Evolutionary conservation across 164 flowering plant species (phyloP).

Genomic region (Dillenia turbinata): DNA sequence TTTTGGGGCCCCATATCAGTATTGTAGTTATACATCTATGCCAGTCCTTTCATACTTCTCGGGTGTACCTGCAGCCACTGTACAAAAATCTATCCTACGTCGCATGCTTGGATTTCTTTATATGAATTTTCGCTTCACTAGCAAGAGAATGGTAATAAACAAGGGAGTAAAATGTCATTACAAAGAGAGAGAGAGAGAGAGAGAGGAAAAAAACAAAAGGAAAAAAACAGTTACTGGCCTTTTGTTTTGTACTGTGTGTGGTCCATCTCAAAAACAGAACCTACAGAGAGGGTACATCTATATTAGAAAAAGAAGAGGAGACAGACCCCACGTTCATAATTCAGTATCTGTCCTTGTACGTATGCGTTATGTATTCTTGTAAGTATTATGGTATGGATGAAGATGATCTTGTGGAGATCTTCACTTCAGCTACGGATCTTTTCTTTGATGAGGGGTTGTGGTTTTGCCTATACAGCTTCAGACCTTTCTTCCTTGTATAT

Average conservation of each 20-base stretch:
- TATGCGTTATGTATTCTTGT: slow-evolving; percentile 47
- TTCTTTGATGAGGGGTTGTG: slow-evolving; percentile 15
- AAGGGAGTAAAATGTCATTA: no score
- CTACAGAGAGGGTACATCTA: slow-evolving; percentile 25
- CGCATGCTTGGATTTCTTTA: no score
- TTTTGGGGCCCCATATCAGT: slow-evolving; percentile 15
- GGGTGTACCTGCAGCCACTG: not conserved
- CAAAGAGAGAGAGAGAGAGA: not conserved
- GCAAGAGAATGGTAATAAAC: not conserved
- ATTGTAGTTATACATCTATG: slow-evolving; percentile 8
- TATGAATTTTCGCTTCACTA: not conserved
- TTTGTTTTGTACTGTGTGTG: slow-evolving; percentile 22
- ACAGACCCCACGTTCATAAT: slow-evolving; percentile 41
- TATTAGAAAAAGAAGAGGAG: slow-evolving; percentile 12
- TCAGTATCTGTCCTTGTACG: slow-evolving; percentile 43
- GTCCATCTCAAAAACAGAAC: slow-evolving; percentile 21
- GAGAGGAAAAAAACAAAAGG: not conserved
- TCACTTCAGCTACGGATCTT: slow-evolving; percentile 18
- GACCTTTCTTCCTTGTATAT: slow-evolving; percentile 20
- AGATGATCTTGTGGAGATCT: slow-evolving; percentile 26
- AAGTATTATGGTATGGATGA: slow-evolving; percentile 31
- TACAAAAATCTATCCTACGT: no score
- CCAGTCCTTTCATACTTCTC: not conserved
- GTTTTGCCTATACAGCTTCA: slow-evolving; percentile 33
- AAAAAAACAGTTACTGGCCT: slow-evolving; percentile 23